A percentile compares a stretch with the other conserved stretches of the same genome.
These are phyloP conservation scores for Sporothrix schenckii DNA, from an alignment of 2,329 filamentous ascomycete species.

Conservation along the genomic window DNA sequence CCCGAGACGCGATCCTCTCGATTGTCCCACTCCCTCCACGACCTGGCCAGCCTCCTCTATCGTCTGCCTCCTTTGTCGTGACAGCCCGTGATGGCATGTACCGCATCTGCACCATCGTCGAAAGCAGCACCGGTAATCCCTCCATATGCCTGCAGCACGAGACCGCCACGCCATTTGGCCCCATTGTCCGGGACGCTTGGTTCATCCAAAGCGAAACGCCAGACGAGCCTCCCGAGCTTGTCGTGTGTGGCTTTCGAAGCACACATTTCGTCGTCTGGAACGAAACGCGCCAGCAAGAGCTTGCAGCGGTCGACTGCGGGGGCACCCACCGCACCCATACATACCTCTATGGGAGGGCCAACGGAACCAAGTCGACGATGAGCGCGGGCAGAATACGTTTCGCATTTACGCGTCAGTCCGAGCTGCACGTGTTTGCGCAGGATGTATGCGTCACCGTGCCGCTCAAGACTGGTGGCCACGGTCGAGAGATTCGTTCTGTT, in stretches of 20 bases:
- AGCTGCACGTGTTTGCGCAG: slow-evolving; percentile 54
- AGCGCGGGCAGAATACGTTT: slow-evolving; percentile 53
- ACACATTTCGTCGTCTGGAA: slow-evolving; percentile 83
- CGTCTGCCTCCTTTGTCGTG: slow-evolving; percentile 63
- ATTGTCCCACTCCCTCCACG: slow-evolving; percentile 55
- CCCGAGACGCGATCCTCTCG: slow-evolving; percentile 63
- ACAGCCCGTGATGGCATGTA: slow-evolving; percentile 78
- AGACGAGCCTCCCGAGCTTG: slow-evolving; percentile 53
- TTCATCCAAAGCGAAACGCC: slow-evolving; percentile 49
- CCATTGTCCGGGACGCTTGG: slow-evolving; percentile 74
- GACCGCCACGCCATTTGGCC: slow-evolving; percentile 69
- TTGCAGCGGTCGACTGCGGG: slow-evolving; percentile 77
- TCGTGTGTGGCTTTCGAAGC: slow-evolving; percentile 80
- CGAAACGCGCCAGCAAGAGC: slow-evolving; percentile 67
- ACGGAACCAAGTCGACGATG: slow-evolving; percentile 39
- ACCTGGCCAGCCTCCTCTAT: slow-evolving; percentile 39
- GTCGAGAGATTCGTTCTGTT: slow-evolving; percentile 73
- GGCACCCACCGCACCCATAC: slow-evolving; percentile 80
- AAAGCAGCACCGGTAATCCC: not conserved
- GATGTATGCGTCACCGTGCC: slow-evolving; percentile 44
- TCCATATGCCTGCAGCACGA: slow-evolving; percentile 63
- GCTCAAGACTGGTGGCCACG: slow-evolving; percentile 75
- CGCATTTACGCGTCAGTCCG: slow-evolving; percentile 73
- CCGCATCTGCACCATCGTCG: slow-evolving; percentile 58
- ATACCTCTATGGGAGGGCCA: slow-evolving; percentile 41